Evolutionary conservation across 345 rosid species (phyloP), one percentile per base, ranked within the genome.

Genomic region (Gossypium herbaceum): DNA sequence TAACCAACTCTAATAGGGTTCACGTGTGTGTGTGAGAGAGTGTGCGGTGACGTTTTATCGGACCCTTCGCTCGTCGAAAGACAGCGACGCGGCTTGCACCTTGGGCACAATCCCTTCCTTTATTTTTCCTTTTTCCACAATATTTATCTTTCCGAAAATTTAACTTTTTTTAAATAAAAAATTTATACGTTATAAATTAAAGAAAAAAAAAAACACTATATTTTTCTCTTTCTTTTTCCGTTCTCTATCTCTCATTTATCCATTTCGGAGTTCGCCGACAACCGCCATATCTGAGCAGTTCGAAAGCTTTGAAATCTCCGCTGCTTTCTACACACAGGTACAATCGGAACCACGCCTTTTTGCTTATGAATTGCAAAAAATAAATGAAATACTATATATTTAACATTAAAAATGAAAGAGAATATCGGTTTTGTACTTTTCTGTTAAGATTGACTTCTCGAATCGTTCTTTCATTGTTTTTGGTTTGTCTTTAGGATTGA

Each of bases 11-110:
- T 71, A 55, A 75, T 55, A 15, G 74, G 55, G 82, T 66, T 79
- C 71, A 80, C 76, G 77, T 57, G 81, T 61, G 79, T 15, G 76
- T 51, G 82, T 67, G 59, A n/a, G 82, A 67, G 58, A n/a, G 75
- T n/a, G 78, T 29, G 82, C 76, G 82, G 74, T 47, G 77, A 72
- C 76, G 82, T 77, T 71, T 76, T 0, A 68, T 68, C 79, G 77
- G 71, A 81, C 75, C 58, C 63, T 75, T 34, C 45, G 27, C 76
- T 75, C 51, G 17, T 67, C 13, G 10, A 20, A 9, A 1, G 80
- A 83, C 80, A 67, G 73, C 77, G 84, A 78, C 74, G 55, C 77
- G 76, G 81, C 73, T 74, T 72, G 67, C 77, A 66, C 76, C 64
- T 47, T 68, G 41, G 17, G 25, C 72, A 64, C 51, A 71, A 63